These are phyloP conservation scores for Colletotrichum shisoi DNA, from an alignment of 2,329 filamentous ascomycete genomes.

Conservation along the genomic window DNA sequence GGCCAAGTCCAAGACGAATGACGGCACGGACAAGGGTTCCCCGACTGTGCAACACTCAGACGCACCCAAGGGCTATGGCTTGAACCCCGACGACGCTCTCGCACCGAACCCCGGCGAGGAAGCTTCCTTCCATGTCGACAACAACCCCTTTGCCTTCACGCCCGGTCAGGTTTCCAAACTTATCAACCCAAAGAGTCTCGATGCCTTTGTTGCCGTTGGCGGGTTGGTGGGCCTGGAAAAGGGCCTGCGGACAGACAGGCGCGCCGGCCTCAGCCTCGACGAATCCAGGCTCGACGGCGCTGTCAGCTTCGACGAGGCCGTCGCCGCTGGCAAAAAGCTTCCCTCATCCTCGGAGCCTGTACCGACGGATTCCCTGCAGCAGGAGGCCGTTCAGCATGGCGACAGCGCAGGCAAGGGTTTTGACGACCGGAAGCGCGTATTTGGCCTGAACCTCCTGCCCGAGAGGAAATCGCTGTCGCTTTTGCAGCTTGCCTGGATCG, in stretches of 20 bases:
- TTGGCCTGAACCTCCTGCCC: conserved; percentile 69
- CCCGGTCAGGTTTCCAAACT: conserved; percentile 63
- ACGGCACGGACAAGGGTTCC: conserved; percentile 33
- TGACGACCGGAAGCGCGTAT: conserved; percentile 65
- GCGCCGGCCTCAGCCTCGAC: conserved; percentile 59
- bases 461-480: conserved; percentile 75
- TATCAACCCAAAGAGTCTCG: conserved; percentile 58
- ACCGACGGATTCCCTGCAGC: conserved; percentile 40
- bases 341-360: conserved; percentile 43
- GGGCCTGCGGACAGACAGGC: conserved; percentile 59
- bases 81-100: conserved; percentile 44
- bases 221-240: conserved; percentile 61
- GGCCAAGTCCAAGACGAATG: conserved; percentile 35
- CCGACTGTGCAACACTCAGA: conserved; percentile 16
- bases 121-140: conserved; percentile 70
- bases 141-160: conserved; percentile 65
- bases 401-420: conserved; percentile 41
- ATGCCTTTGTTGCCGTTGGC: conserved; percentile 60
- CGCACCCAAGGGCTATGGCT: conserved; percentile 39
- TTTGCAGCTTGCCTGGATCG: conserved; percentile 76
- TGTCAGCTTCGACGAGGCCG: conserved; percentile 60
- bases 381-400: conserved; percentile 19
- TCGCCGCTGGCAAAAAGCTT: conserved; percentile 48
- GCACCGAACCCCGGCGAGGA: conserved; percentile 66
- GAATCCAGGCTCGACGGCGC: conserved; percentile 56